These are phyloP conservation scores for Penicillium canescens DNA, from an alignment of 495 filamentous ascomycete genomes.

Conservation along the genomic window DNA sequence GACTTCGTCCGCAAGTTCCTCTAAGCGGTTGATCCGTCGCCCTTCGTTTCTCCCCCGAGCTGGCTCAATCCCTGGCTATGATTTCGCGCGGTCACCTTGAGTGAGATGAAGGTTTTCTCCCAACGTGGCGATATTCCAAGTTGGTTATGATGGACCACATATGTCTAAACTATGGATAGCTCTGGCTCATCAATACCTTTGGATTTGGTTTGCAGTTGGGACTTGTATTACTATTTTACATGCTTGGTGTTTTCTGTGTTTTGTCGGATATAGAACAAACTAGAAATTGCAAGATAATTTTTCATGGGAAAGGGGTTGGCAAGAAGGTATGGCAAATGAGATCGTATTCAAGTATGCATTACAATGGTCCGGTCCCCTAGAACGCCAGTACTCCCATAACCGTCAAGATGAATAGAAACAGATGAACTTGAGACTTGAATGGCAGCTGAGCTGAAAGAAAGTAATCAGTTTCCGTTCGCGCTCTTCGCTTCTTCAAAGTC, in stretches of 20 bases:
- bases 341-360: slow-evolving; percentile 29
- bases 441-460: background rate
- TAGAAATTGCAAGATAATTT: slow-evolving; percentile 14
- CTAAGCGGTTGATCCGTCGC: slow-evolving; percentile 40
- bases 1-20: slow-evolving; percentile 75
- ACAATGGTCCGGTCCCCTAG: slow-evolving; percentile 18
- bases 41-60: background rate
- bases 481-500: slow-evolving; percentile 79
- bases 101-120: slow-evolving; percentile 3
- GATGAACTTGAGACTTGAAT: slow-evolving; percentile 10
- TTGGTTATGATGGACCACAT: background rate
- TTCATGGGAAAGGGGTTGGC: too few relatives aligned
- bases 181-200: slow-evolving; percentile 2
- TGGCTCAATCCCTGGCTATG: slow-evolving; percentile 7
- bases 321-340: slow-evolving; percentile 5
- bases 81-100: slow-evolving; percentile 4
- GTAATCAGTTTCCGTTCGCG: slow-evolving; percentile 24
- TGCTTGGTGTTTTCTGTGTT: slow-evolving; percentile 21
- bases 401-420: slow-evolving; percentile 16
- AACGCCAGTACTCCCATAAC: slow-evolving; percentile 32
- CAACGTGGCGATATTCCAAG: background rate
- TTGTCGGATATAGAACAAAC: slow-evolving; percentile 25
- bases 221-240: slow-evolving; percentile 43
- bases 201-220: slow-evolving; percentile 6
- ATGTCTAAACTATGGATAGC: background rate